Conservation (phyloP, 1,139 yeast species). For the Taiozyma onychis region DNA sequence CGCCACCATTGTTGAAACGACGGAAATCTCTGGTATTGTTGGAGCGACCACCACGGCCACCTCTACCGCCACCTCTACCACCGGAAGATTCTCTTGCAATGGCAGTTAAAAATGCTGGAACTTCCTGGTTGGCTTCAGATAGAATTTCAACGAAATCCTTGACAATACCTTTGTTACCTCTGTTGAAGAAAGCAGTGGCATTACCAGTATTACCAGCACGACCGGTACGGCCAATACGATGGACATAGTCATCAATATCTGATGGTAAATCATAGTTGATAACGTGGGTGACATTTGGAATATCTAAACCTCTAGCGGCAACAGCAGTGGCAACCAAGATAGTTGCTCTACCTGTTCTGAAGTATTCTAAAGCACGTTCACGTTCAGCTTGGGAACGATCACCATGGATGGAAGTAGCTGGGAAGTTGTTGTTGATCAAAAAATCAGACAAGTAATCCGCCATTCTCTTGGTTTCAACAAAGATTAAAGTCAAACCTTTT, state of each 20-base stretch:
- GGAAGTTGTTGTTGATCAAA: slow-evolving; percentile 82
- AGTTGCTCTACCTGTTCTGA: slow-evolving; percentile 84
- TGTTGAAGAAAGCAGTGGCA: slow-evolving; percentile 97
- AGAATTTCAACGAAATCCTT: slow-evolving; percentile 85
- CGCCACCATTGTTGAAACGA: slow-evolving; percentile 33
- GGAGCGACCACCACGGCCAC: slow-evolving; percentile 41
- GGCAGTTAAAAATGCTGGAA: slow-evolving; percentile 80
- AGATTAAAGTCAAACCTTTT: slow-evolving; percentile 72
- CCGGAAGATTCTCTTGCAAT: slow-evolving; percentile 73
- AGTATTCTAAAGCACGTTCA: slow-evolving; percentile 90
- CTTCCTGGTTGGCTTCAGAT: slow-evolving; percentile 95
- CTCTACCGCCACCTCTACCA: slow-evolving; percentile 55
- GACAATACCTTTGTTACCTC: slow-evolving; percentile 86
- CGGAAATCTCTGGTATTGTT: slow-evolving; percentile 50
- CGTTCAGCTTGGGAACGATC: slow-evolving; percentile 98
- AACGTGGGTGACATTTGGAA: slow-evolving; percentile 97
- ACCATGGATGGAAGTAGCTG: slow-evolving; percentile 98
- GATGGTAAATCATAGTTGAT: slow-evolving; percentile 95
- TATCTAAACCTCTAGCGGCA: slow-evolving; percentile 99
- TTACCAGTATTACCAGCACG: slow-evolving; percentile 99
- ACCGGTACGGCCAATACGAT: slow-evolving; percentile 99
- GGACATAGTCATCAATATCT: slow-evolving; percentile 97
- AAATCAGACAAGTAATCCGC: slow-evolving; percentile 94
- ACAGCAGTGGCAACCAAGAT: slow-evolving; percentile 97
- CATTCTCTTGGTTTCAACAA: slow-evolving; percentile 98